Base-by-base conservation (phyloP, 1,284 basidiomycete species). In the Sanghuangporus weigelae region DNA sequence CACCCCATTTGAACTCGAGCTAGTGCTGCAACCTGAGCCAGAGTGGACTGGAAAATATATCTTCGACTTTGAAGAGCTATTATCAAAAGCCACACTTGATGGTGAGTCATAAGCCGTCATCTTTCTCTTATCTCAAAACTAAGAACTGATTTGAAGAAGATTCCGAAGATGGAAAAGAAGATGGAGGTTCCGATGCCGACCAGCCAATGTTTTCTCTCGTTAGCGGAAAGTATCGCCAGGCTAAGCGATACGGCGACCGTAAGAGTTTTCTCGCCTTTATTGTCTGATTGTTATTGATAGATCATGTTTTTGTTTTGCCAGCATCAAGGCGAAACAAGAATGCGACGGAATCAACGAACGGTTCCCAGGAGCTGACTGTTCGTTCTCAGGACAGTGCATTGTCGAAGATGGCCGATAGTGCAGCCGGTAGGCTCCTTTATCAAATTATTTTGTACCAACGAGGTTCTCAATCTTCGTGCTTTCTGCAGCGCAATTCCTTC, bases 1-100 rank as follows among this genome's bases (percentile, higher is more conserved):
- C 26, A 98, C 96, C 1, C 97, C 97, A 0, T 98, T 88, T 73
- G 97, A 99, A 73, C 81, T 98, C 48, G 85, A 92, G 69, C 76
- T 97, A 2, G 94, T 96, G 0, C 79, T 99, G 16, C 84, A 81
- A 66, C 75, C 79, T 0, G 82, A 86, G 62, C 84, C 82, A 65
- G 79, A 75, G 39, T 96, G 93, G 95, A 87, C 83, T 0, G 91
- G 93, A 0, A 80, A 83, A 61, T 96, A 97, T 70, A 82, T 92
- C 8, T 80, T 96, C 2, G 88, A 95, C 71, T 92, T 98, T 66
- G 87, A 84, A 39, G 80, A 81, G 68, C 77, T 96, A 0, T 74
- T 96, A 21, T 74, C 80, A 6, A 78, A 78, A 44, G 70, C 70
- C 56, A 68, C 66, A 49, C 49, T 44, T 40, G 39, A 56, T 12